Percentiles rank a stretch among this genome's conserved stretches.
phyloP scores from a whole-genome alignment of 2,329 filamentous ascomycete species.

The Daldinia eschscholtzii region DNA sequence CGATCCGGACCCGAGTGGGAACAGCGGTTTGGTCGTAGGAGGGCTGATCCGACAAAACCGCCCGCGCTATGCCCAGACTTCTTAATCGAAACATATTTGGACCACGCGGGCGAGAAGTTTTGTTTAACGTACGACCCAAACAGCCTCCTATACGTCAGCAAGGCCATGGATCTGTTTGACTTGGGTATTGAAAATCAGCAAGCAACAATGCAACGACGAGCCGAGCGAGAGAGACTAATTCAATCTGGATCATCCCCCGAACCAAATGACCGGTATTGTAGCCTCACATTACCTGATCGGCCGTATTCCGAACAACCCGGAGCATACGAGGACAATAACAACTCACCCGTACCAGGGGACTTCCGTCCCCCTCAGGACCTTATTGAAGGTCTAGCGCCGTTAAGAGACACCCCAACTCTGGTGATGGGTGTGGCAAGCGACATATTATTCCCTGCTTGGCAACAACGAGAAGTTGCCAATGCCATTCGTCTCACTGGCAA shows the following conservation, averaged over 20 bases:
- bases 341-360: conserved; percentile 49
- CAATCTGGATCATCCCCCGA: conserved; percentile 58
- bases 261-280: conserved; percentile 70
- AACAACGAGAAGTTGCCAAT: conserved; percentile 93
- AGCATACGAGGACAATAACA: conserved; percentile 53
- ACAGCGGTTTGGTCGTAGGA: conserved; percentile 86
- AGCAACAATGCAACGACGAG: conserved; percentile 71
- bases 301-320: conserved; percentile 86
- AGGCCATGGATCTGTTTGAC: conserved; percentile 99
- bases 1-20: conserved; percentile 98
- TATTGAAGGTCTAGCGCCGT: conserved; percentile 76
- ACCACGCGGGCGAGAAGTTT: conserved; percentile 98
- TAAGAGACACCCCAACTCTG: conserved; percentile 83
- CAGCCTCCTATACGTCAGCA: conserved; percentile 94
- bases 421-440: conserved; percentile 96
- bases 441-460: conserved; percentile 97
- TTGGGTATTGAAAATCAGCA: conserved; percentile 79
- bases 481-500: conserved; percentile 84
- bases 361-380: conserved; percentile 81
- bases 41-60: conserved; percentile 86
- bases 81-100: conserved; percentile 96
- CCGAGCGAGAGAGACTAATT: conserved; percentile 70
- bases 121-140: conserved; percentile 97
- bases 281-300: conserved; percentile 81
- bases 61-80: conserved; percentile 98